Evolutionary conservation across 2,329 filamentous ascomycete genomes (phyloP).

Genomic region (Cadophora malorum): DNA sequence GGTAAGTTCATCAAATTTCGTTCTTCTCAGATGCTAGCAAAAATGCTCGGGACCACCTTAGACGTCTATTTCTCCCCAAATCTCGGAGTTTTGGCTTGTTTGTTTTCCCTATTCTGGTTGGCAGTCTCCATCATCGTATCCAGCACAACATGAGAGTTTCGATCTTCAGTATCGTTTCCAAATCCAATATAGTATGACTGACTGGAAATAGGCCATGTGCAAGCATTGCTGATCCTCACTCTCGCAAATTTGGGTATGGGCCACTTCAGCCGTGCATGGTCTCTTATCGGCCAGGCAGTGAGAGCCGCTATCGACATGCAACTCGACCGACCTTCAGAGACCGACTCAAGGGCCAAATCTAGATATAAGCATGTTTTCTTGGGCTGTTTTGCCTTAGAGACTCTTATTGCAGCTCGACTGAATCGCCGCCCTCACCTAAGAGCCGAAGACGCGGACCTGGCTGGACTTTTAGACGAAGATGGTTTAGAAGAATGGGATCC

Average conservation of each 20-base stretch:
- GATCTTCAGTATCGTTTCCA: not conserved
- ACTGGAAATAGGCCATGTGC: slow-evolving; percentile 51
- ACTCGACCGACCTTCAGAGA: slow-evolving; percentile 45
- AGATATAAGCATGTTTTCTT: slow-evolving; percentile 54
- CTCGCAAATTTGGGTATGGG: slow-evolving; percentile 67
- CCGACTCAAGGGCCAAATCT: slow-evolving; percentile 38
- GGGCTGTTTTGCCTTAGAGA: slow-evolving; percentile 69
- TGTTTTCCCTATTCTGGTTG: not conserved
- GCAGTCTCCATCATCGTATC: not conserved
- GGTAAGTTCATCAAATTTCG: slow-evolving; percentile 32
- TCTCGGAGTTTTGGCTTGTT: too few species aligned
- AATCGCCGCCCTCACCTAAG: slow-evolving; percentile 57
- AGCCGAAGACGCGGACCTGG: slow-evolving; percentile 53
- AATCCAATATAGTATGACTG: not conserved
- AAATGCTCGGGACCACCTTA: not conserved
- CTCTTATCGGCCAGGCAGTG: slow-evolving; percentile 69
- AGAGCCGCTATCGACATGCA: slow-evolving; percentile 56
- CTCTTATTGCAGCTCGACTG: slow-evolving; percentile 59
- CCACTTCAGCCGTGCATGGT: slow-evolving; percentile 64
- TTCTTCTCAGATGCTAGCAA: not conserved
- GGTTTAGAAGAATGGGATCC: slow-evolving; percentile 77
- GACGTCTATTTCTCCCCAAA: not conserved
- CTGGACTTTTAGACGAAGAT: slow-evolving; percentile 63
- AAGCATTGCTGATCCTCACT: slow-evolving; percentile 63
- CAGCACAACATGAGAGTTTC: not conserved